phyloP scores from a whole-genome alignment of 441 rosid species.

The Aquilaria agallochum region DNA sequence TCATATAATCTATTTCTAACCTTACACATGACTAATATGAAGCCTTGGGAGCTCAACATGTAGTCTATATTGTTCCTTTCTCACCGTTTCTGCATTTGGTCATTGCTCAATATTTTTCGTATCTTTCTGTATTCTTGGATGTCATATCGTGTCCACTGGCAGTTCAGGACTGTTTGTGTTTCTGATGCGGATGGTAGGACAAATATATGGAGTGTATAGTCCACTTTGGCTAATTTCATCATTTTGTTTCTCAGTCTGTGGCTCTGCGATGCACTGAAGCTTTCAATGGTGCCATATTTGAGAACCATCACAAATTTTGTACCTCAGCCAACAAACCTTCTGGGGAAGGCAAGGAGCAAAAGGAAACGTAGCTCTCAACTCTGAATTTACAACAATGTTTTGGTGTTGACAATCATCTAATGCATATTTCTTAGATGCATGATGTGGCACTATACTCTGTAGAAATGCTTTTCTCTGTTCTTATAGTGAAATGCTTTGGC shows the following conservation, averaged over 20 bases:
- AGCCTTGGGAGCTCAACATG: too few species aligned
- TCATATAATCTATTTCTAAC: too few species aligned
- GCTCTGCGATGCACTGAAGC: constrained; percentile 22
- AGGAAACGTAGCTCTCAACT: constrained; percentile 40
- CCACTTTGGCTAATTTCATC: not conserved
- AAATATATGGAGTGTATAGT: not conserved
- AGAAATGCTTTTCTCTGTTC: too few species aligned
- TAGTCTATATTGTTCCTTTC: too few species aligned
- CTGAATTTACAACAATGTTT: not conserved
- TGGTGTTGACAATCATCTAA: not conserved
- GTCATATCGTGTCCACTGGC: not conserved
- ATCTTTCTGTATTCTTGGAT: not conserved
- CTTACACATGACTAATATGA: too few species aligned
- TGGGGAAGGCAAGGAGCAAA: constrained; percentile 28
- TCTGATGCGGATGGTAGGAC: too few species aligned
- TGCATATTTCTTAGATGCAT: not conserved
- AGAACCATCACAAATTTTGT: constrained; percentile 26
- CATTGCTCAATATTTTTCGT: not conserved
- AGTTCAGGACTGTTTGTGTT: not conserved
- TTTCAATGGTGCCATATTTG: constrained; percentile 32
- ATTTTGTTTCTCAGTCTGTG: constrained; percentile 29
- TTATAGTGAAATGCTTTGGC: not conserved
- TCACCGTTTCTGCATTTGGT: not conserved
- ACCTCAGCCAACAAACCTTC: constrained; percentile 23
- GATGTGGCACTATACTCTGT: not conserved